Conservation (phyloP, 495 filamentous ascomycete species). For the Paragyromitra xinjiangensis region DNA sequence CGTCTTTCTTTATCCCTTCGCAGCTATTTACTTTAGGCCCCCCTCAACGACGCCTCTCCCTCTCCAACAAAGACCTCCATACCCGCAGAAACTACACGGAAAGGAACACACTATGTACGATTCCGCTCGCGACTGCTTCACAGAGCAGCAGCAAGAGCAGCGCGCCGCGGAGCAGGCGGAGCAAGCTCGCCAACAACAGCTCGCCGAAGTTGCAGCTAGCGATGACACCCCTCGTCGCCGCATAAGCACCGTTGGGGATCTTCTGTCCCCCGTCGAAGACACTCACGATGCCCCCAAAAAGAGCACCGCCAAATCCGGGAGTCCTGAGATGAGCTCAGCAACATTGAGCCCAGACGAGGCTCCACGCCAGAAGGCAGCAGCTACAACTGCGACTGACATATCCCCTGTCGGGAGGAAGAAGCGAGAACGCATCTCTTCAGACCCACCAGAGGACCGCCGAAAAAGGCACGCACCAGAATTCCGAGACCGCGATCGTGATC, state of each 20-base stretch:
- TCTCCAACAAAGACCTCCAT: not conserved
- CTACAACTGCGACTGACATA: not conserved
- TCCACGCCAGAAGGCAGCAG: slow-evolving; percentile 17
- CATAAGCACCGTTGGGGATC: slow-evolving; percentile 50
- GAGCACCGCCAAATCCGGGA: slow-evolving; percentile 15
- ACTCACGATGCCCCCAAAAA: slow-evolving; percentile 22
- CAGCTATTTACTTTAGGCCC: not conserved
- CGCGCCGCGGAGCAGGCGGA: slow-evolving; percentile 23
- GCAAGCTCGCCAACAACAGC: slow-evolving; percentile 34
- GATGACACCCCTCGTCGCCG: slow-evolving; percentile 43
- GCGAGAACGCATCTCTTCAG: slow-evolving; percentile 12
- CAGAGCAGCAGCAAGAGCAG: slow-evolving; percentile 50
- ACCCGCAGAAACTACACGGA: not conserved
- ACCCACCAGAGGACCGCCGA: slow-evolving; percentile 23
- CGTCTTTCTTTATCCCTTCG: slow-evolving; percentile 9
- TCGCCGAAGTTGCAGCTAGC: slow-evolving; percentile 30
- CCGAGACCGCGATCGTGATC: slow-evolving; percentile 21
- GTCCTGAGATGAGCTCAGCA: slow-evolving; percentile 38
- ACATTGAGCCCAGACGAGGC: slow-evolving; percentile 49
- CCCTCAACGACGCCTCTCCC: not conserved
- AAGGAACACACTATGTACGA: slow-evolving; percentile 39
- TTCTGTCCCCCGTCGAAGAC: slow-evolving; percentile 46
- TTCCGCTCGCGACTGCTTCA: slow-evolving; percentile 52
- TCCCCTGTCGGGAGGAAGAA: slow-evolving; percentile 14
- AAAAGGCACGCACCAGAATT: slow-evolving; percentile 19